Base-by-base conservation (phyloP, 1,139 yeast genomes). In the Taphrina betulina region DNA sequence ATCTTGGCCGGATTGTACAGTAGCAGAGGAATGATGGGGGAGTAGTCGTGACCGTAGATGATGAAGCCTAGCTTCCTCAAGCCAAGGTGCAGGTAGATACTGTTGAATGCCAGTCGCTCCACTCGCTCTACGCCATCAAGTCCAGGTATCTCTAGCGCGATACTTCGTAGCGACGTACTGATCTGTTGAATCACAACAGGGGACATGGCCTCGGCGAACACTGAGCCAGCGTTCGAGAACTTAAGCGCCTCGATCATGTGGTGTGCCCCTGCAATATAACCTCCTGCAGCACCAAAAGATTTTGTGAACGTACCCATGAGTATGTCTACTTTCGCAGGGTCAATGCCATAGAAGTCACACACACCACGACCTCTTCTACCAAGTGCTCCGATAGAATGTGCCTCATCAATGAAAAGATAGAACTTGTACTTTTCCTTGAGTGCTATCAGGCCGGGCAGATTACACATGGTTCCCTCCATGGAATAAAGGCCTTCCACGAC, bases 281-380 rank as follows among this genome's bases (percentile, higher is more conserved):
- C 99, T 67, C 99, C 99, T 45, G 97, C 89, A 26, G 98, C 97
- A 67, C 99, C 98, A 71, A 92, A 92, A 3, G 96, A 88, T 72
- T 92, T 92, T 55, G 98, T 94, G 59, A 94, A 79, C 5, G 99
- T 92, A 51, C 99, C 99, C 99, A 92, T 92, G 64, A 92, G 74
- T 60, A 94, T 74, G 71, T 92, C 99, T 54, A 92, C 77, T 52
- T 80, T 79, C 19, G 74, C 69, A 36, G 97, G 92, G 62, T 82
- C 79, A 57, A 92, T 79, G 46, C 83, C 83, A 68, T 85, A 92
- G 71, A 87, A 87, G 69, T 94, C 97, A 72, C 97, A 90, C 35
- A 92, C 84, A 67, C 99, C 99, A 67, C 87, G 81, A 52, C 98
- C 98, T 51, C 73, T 72, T 38, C 95, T 94, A 28, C 99, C 99